Evolutionary conservation across 2,329 filamentous ascomycete genomes (phyloP).

Genomic region (Hypoxylon sp.): DNA sequence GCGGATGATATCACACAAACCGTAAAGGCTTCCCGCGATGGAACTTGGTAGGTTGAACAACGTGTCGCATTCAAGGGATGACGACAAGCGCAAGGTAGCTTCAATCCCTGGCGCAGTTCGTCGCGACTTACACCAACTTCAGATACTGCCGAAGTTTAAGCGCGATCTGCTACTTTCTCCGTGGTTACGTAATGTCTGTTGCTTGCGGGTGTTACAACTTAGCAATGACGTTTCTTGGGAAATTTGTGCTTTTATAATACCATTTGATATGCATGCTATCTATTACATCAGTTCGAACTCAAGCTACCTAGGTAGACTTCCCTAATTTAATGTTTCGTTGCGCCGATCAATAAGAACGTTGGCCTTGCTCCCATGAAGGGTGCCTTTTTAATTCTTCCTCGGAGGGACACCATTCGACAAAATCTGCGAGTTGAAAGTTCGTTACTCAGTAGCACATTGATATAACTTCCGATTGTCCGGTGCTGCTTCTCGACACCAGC

Average conservation of each 20-base stretch:
- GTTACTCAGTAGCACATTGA: constrained; percentile 54
- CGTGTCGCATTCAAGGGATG: constrained; percentile 42
- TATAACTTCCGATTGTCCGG: constrained; percentile 59
- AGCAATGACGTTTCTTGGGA: no score
- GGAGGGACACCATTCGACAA: constrained; percentile 56
- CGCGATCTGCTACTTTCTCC: neutral
- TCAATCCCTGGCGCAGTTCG: constrained; percentile 22
- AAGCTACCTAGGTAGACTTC: no score
- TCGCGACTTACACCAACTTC: constrained; percentile 7
- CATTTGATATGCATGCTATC: no score
- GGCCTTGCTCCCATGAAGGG: constrained; percentile 41
- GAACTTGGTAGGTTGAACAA: constrained; percentile 14
- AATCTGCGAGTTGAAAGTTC: constrained; percentile 57
- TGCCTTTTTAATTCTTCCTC: constrained; percentile 37
- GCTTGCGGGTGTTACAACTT: neutral
- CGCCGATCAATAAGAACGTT: constrained; percentile 45
- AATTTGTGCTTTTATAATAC: no score
- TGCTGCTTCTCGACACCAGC: constrained; percentile 61
- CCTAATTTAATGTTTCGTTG: constrained; percentile 22
- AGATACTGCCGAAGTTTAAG: constrained; percentile 22
- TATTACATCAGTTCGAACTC: no score
- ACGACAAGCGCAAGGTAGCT: constrained; percentile 39
- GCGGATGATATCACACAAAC: neutral
- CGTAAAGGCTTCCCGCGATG: neutral
- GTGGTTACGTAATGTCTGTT: constrained; percentile 1